These are phyloP conservation scores for Erythrobasidium yunnanense DNA, from an alignment of 768 basidiomycete genomes.

Conservation along the genomic window DNA sequence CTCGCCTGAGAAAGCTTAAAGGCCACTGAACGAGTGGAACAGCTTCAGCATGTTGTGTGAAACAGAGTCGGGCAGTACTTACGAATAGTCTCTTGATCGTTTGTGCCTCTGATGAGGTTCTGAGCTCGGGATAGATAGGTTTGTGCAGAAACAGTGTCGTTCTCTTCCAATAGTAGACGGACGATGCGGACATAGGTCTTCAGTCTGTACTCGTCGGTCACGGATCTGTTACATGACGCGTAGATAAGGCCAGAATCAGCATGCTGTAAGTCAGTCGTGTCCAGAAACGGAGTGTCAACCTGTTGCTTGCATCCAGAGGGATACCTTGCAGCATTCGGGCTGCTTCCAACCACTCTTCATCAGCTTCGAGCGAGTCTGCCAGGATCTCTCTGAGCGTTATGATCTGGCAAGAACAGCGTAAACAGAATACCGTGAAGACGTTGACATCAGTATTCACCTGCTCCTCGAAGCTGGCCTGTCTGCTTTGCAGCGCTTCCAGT, in stretches of 20 bases:
- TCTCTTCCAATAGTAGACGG: slow-evolving; percentile 83
- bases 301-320: slow-evolving; percentile 74
- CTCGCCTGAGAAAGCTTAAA: slow-evolving; percentile 91
- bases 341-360: slow-evolving; percentile 89
- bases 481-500: slow-evolving; percentile 58
- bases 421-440: too few relatives aligned
- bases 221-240: slow-evolving; percentile 46
- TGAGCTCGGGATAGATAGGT: slow-evolving; percentile 95
- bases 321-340: slow-evolving; percentile 86
- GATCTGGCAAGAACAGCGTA: slow-evolving; percentile 52
- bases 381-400: slow-evolving; percentile 73
- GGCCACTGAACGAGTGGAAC: slow-evolving; percentile 44
- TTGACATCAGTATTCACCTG: slow-evolving; percentile 53
- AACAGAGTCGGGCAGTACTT: neutral
- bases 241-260: too few relatives aligned
- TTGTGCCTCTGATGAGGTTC: slow-evolving; percentile 67
- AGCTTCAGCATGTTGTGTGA: neutral
- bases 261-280: neutral
- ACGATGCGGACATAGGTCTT: slow-evolving; percentile 87
- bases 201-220: slow-evolving; percentile 74
- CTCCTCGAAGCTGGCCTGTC: slow-evolving; percentile 86
- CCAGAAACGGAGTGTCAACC: slow-evolving; percentile 48
- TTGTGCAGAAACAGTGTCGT: slow-evolving; percentile 94
- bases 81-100: slow-evolving; percentile 61
- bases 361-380: slow-evolving; percentile 74